A percentile compares a stretch with the other conserved stretches of the same genome.
These are phyloP conservation scores for Wilcoxina mikolae DNA, from an alignment of 495 filamentous ascomycete species.

Conservation along the genomic window DNA sequence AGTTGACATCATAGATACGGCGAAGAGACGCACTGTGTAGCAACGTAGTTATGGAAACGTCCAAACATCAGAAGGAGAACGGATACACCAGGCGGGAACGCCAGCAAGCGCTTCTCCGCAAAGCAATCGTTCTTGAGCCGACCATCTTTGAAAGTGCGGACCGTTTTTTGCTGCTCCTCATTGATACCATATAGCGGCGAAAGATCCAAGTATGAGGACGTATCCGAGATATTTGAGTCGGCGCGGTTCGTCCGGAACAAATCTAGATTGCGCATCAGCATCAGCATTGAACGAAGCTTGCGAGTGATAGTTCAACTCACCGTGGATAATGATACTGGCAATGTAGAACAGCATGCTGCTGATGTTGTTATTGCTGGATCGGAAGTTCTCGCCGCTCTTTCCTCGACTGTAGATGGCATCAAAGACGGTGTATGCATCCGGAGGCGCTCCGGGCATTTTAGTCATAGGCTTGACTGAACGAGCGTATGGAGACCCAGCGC, in stretches of 20 bases:
- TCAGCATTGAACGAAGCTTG: neutral
- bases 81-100: constrained; percentile 73
- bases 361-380: constrained; percentile 61
- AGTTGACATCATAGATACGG: neutral
- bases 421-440: constrained; percentile 64
- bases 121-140: constrained; percentile 75
- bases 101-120: constrained; percentile 58
- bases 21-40: constrained; percentile 36
- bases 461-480: constrained; percentile 52
- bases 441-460: constrained; percentile 47
- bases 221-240: constrained; percentile 47
- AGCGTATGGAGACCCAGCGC: constrained; percentile 49
- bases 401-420: constrained; percentile 53
- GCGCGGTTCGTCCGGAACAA: constrained; percentile 47
- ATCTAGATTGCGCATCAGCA: constrained; percentile 32
- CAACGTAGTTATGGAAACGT: constrained; percentile 70
- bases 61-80: constrained; percentile 61
- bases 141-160: constrained; percentile 68
- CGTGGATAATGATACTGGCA: constrained; percentile 80
- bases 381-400: constrained; percentile 35
- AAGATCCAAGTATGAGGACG: constrained; percentile 75
- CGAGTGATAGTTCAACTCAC: constrained; percentile 33
- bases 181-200: constrained; percentile 76
- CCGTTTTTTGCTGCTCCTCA: constrained; percentile 53
- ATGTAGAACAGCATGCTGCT: constrained; percentile 83